Conservation (phyloP, 352 stramenopile species). For the Phytophthora litchii region DNA sequence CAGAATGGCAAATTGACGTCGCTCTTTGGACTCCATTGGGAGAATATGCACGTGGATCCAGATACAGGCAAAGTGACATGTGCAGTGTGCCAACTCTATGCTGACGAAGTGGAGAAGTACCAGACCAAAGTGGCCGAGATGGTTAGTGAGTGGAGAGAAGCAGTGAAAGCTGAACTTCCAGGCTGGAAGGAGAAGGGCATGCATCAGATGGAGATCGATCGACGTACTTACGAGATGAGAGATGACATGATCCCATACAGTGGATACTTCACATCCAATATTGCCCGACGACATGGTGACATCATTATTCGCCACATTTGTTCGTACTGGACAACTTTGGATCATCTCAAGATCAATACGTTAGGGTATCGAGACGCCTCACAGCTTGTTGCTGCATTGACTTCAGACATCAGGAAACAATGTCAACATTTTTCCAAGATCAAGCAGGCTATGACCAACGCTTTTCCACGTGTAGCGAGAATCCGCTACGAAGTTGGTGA, state of each 20-base stretch:
- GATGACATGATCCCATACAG: constrained; percentile 65
- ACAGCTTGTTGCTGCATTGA: constrained; percentile 49
- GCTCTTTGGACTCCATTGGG: constrained; percentile 68
- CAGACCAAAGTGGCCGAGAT: constrained; percentile 50
- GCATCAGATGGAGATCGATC: constrained; percentile 70
- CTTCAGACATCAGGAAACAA: constrained; percentile 59
- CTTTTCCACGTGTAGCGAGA: constrained; percentile 43
- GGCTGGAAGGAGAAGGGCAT: constrained; percentile 53
- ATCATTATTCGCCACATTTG: constrained; percentile 67
- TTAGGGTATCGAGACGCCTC: constrained; percentile 50
- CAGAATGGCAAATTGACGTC: constrained; percentile 48
- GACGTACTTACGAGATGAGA: constrained; percentile 60
- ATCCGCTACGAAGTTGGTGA: constrained; percentile 52
- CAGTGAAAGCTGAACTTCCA: constrained; percentile 39
- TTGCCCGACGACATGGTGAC: constrained; percentile 56
- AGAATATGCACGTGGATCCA: constrained; percentile 53
- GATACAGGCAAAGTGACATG: constrained; percentile 40
- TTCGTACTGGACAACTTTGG: constrained; percentile 46
- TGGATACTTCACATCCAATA: constrained; percentile 62
- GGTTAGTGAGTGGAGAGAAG: constrained; percentile 49
- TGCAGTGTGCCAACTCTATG: constrained; percentile 50
- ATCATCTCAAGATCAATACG: constrained; percentile 52
- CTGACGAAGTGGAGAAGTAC: constrained; percentile 50
- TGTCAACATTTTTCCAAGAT: constrained; percentile 61
- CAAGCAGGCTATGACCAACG: constrained; percentile 51